Base-by-base conservation (phyloP, 139 green algal species). In the Marvania coccoides region DNA sequence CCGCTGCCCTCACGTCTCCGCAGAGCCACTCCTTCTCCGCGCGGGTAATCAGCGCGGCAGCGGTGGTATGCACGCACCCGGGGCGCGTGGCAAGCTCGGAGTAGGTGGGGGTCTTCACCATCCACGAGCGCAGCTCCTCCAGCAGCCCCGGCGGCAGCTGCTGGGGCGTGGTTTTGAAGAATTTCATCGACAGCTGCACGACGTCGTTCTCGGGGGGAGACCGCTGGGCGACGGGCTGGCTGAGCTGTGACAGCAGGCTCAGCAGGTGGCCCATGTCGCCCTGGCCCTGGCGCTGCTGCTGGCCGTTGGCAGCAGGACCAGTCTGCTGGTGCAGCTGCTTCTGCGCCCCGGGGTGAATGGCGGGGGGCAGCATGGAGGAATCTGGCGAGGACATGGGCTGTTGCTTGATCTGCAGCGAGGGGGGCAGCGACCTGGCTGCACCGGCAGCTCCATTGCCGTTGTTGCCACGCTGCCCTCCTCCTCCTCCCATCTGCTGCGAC, bases 91-190 rank as follows among this genome's bases (percentile, higher is more conserved):
- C 8, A 8, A 51, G 40, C 12, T 71, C 64, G n/a, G 57, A 40
- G 35, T 63, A 53, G 19, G n/a, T 64, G 23, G 6, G 38, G 55
- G 59, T 71, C 4, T 64, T 51, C 31, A 46, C 31, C 34, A 71
- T 38, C 64, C 64, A 71, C 42, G 14, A 6, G 30, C 45, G 40
- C 56, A 71, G 64, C 64, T 71, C 38, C 3, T 64, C 56, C 30
- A 71, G 51, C 6, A 71, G 37, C 34, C 47, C 60, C 3, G 14
- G 55, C 34, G 64, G 64, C 64, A 71, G 56, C 26, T 33, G 36
- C 24, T 63, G 46, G 42, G 64, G 64, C 10, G 42, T 51, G 19
- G 19, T 51, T 51, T 51, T 51, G 19, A 51, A 51, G 19, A 51
- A 19, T 19, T 51, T 51, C 42, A 51, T 51, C 19, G 42, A 51